A percentile compares a stretch with the other conserved stretches of the same genome.
phyloP scores from a whole-genome alignment of 352 stramenopile species.

The Phytophthora meadii region DNA sequence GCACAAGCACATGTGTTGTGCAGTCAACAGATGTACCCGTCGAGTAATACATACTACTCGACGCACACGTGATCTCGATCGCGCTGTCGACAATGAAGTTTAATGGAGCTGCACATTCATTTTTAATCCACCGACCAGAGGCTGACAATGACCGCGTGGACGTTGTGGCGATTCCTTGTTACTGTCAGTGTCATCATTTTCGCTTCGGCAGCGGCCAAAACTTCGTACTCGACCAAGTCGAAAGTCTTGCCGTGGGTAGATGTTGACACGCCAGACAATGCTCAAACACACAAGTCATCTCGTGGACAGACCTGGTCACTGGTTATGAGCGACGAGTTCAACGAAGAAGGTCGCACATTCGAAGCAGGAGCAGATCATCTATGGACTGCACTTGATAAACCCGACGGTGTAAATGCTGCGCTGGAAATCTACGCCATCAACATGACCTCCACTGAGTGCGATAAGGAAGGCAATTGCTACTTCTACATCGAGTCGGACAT shows the following conservation, averaged over 20 bases:
- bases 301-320: conserved; percentile 10
- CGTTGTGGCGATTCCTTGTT: conserved; percentile 3
- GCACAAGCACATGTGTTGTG: not conserved
- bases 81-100: not conserved
- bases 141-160: not conserved
- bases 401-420: conserved; percentile 17
- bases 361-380: conserved; percentile 17
- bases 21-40: not conserved
- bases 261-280: conserved; percentile 43
- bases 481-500: conserved; percentile 54
- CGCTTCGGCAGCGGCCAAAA: not conserved
- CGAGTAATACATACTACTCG: conserved; percentile 11
- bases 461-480: conserved; percentile 32
- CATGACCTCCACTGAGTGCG: conserved; percentile 17
- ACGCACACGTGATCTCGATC: not conserved
- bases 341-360: conserved; percentile 12
- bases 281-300: conserved; percentile 14
- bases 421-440: conserved; percentile 18
- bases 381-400: conserved; percentile 18
- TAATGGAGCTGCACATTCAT: not conserved
- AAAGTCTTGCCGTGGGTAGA: conserved; percentile 56
- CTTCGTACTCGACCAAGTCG: conserved; percentile 21
- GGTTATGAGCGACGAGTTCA: conserved; percentile 23
- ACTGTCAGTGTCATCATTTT: not conserved
- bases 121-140: conserved; percentile 1